A percentile compares a stretch with the other conserved stretches of the same genome.
Conservation (phyloP, 176 grass and related monocot genomes). For the Triticum dicoccoides region DNA sequence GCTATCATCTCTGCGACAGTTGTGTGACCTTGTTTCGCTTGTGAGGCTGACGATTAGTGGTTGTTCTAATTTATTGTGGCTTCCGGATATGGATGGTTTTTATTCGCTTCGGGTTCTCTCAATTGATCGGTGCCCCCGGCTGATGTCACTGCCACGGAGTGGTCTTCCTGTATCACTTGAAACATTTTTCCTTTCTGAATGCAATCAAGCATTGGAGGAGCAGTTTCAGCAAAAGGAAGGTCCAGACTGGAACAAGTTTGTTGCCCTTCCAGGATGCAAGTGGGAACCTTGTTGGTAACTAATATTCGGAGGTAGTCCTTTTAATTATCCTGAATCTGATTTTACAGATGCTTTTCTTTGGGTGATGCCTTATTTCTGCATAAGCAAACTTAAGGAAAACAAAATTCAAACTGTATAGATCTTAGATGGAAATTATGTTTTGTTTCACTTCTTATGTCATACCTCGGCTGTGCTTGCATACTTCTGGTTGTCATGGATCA, state of each 20-base stretch:
- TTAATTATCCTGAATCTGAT: not conserved
- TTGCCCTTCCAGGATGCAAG: not conserved
- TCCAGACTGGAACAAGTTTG: not conserved
- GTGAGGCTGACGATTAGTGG: not conserved
- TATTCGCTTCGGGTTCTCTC: not conserved
- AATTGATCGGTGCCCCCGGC: not conserved
- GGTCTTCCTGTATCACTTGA: conserved; percentile 30
- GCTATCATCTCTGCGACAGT: not conserved
- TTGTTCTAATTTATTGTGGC: not conserved
- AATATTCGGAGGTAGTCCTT: too few relatives aligned
- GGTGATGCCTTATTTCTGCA: not conserved
- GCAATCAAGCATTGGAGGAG: conserved; percentile 5
- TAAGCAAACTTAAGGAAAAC: not conserved
- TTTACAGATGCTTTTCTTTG: not conserved
- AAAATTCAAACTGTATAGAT: not conserved
- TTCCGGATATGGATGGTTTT: conserved; percentile 19
- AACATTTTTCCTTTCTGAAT: not conserved
- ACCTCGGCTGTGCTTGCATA: too few relatives aligned
- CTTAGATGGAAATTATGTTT: not conserved
- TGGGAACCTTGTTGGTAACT: not conserved
- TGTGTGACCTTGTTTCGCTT: conserved; percentile 18
- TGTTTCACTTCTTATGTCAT: not conserved
- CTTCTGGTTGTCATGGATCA: too few relatives aligned
- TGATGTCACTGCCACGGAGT: conserved; percentile 13
- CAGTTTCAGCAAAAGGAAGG: conserved; percentile 20